Percentiles rank a stretch among this genome's conserved stretches.
Conservation (phyloP, 129 eudicot genomes). For the Lonicera japonica region DNA sequence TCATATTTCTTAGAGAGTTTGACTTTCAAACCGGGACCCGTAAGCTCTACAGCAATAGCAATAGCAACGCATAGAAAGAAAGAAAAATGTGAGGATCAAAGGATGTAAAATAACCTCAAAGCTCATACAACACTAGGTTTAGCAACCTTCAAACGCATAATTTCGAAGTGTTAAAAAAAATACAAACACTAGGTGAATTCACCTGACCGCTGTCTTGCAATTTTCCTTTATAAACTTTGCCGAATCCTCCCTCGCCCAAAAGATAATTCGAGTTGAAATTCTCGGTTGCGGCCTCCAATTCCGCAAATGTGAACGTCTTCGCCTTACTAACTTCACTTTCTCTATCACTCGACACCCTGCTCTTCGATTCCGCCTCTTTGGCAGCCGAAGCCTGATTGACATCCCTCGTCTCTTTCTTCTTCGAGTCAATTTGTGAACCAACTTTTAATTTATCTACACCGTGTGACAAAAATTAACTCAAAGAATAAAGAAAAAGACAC, state of each 20-base stretch:
- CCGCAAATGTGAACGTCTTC: constrained; percentile 43
- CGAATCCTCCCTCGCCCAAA: constrained; percentile 93
- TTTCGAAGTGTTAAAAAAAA: neutral
- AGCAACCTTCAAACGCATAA: neutral
- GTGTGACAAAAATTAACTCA: constrained; percentile 4
- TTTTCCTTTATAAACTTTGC: constrained; percentile 77
- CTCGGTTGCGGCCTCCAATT: constrained; percentile 60
- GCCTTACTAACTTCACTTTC: constrained; percentile 28
- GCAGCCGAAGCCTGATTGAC: constrained; percentile 25
- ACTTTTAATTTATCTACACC: constrained; percentile 31
- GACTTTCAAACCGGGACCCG: no score
- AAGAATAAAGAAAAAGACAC: constrained; percentile 8
- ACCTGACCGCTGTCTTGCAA: constrained; percentile 67
- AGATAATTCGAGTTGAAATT: constrained; percentile 51
- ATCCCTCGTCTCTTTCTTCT: constrained; percentile 32
- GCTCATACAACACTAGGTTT: neutral
- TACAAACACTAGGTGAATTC: constrained; percentile 11
- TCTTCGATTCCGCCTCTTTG: constrained; percentile 1
- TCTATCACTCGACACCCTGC: constrained; percentile 22
- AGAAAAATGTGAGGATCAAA: no score
- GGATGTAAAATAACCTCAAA: no score
- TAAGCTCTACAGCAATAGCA: no score
- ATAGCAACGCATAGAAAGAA: no score
- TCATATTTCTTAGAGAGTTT: no score
- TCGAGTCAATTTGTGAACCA: constrained; percentile 27